These are phyloP conservation scores for Suillus occidentalis DNA, from an alignment of 768 basidiomycete genomes.

Conservation along the genomic window DNA sequence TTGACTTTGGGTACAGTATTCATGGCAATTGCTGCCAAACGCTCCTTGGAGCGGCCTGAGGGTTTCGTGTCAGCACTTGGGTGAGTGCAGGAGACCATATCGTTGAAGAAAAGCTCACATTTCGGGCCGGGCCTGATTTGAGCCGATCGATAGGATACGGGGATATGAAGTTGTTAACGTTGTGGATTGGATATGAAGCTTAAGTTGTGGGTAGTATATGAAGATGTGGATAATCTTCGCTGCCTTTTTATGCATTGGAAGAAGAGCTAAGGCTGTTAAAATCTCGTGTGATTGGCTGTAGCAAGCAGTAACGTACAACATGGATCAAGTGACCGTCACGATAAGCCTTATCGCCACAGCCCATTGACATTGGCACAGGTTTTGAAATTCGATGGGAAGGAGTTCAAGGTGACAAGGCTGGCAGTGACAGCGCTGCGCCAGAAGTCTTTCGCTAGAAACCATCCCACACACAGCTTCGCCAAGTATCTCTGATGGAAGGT, in stretches of 20 bases:
- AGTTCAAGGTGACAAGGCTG: not conserved
- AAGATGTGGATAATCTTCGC: not conserved
- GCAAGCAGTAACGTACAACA: not conserved
- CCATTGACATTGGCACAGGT: not conserved
- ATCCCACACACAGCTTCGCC: not conserved
- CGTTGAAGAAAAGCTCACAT: not conserved
- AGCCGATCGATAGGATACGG: not conserved
- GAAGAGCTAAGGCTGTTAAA: not conserved
- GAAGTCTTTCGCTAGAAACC: not conserved
- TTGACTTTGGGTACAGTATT: not conserved
- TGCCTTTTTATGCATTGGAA: not conserved
- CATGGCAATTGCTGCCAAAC: not conserved
- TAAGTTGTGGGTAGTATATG: not conserved
- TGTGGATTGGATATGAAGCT: not conserved
- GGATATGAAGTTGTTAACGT: not conserved
- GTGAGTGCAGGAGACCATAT: not conserved
- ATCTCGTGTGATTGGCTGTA: not conserved
- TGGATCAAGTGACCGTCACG: not conserved
- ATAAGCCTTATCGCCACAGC: constrained; percentile 3
- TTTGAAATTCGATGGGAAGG: not conserved
- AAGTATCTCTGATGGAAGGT: not conserved
- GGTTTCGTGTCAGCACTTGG: not conserved
- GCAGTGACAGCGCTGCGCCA: not conserved
- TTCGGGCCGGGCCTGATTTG: too few species aligned
- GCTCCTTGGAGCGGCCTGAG: not conserved